Evolutionary conservation across 192 early-diverging fungal genomes (phyloP).

Genomic region (Gaertneriomyces semiglobifer): DNA sequence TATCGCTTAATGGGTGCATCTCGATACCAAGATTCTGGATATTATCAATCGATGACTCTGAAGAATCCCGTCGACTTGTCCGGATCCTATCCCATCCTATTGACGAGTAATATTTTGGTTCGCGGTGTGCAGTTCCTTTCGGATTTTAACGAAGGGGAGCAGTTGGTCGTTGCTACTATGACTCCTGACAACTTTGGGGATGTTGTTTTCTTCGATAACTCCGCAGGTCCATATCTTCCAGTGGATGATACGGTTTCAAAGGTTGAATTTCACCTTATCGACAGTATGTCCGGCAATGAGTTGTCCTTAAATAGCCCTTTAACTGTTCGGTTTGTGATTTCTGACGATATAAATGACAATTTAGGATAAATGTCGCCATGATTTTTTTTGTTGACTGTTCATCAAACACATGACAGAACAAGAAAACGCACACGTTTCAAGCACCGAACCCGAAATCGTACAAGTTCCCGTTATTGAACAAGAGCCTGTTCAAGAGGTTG

Average conservation of each 20-base stretch:
- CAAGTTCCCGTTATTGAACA: too few species aligned
- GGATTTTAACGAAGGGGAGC: too few species aligned
- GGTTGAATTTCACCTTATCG: too few species aligned
- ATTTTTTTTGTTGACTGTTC: neutral
- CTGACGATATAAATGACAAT: too few species aligned
- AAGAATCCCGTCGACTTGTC: neutral
- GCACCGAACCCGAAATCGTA: too few species aligned
- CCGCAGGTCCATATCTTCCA: too few species aligned
- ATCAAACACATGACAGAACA: neutral
- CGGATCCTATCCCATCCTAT: constrained; percentile 1
- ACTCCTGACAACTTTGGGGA: constrained; percentile 2
- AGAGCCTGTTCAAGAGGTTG: too few species aligned
- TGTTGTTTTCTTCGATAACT: neutral
- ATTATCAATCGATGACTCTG: neutral
- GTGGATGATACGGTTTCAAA: too few species aligned
- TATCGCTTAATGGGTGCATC: neutral
- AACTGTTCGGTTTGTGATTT: too few species aligned
- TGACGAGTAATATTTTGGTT: constrained; percentile 2
- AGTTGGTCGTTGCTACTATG: too few species aligned
- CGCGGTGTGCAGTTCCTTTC: neutral
- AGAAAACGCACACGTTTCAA: too few species aligned
- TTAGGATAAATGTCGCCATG: neutral
- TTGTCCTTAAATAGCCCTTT: constrained; percentile 1
- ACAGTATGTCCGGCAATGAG: too few species aligned
- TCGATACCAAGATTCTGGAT: neutral